Evolutionary conservation across 352 stramenopile genomes (phyloP), one percentile per base, ranked within the genome.

Genomic region (Halophytophthora polymorphica): DNA sequence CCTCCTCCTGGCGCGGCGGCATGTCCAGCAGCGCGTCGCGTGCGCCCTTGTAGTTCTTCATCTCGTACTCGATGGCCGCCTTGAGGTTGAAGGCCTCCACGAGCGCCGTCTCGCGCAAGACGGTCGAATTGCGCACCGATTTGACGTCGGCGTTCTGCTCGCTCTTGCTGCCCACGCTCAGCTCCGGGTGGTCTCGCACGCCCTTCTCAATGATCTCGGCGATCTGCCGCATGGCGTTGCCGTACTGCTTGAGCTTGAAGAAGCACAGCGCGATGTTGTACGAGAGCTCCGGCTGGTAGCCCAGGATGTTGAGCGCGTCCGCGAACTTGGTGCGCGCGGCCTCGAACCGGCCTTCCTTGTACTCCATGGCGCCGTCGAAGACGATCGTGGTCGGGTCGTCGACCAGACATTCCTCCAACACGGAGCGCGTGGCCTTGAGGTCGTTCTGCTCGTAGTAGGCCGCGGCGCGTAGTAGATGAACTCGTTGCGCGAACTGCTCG

Each of bases 371-470:
- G 42, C 71, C 80, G 21, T 91, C 80, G 47, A 93, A 93, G 4
- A 93, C 80, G 38, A 90, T 88, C 18, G 90, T 96, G 21, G 96
- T 96, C 12, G 93, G 92, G 50, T 98, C 90, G 56, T 98, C 88
- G 4, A 74, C 61, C 19, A 95, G 73, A 71, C 93, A 98, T 63
- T 97, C 76, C 56, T 97, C 91, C 5, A 98, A 64, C 28, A 97
- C 83, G 11, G 85, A 91, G 1, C 90, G 90, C 53, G 89, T 97
- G 15, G 77, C 88, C 28, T 81, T 81, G 37, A 98, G 74, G 46
- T 98, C 92, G 69, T 98, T 96, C 63, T 98, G 85, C 62, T 98
- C 94, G 71, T 98, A 98, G 75, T 98, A 97, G 15, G 97, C 91
- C 10, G 91, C 80, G 1, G 90, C 88, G 56, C 96, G 83, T 31